Percentiles rank a stretch among this genome's conserved stretches.
Evolutionary conservation across 352 stramenopile genomes (phyloP).

Genomic region (Phytophthora sansomeana): DNA sequence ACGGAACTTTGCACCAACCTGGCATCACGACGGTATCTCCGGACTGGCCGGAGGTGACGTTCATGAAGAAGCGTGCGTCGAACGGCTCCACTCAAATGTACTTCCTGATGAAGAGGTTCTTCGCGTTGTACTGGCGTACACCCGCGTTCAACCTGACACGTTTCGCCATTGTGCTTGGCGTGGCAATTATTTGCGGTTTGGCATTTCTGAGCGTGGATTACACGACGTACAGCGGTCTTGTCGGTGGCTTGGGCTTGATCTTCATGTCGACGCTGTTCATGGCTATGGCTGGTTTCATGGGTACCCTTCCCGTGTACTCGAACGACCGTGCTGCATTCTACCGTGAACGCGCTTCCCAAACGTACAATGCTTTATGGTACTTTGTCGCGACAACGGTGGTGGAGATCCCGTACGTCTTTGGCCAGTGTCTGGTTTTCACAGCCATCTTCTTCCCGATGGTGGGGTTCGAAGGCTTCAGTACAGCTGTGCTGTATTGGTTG

Average conservation of each 20-base stretch:
- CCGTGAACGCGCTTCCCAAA: no score
- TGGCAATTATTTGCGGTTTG: no score
- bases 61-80: slow-evolving; percentile 32
- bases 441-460: slow-evolving; percentile 53
- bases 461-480: slow-evolving; percentile 42
- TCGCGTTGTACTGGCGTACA: not conserved
- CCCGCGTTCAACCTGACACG: not conserved
- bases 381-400: no score
- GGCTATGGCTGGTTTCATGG: slow-evolving; percentile 65
- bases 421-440: slow-evolving; percentile 38
- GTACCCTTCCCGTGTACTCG: slow-evolving; percentile 44
- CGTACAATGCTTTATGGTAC: no score
- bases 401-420: slow-evolving; percentile 56
- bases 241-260: slow-evolving; percentile 37
- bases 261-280: slow-evolving; percentile 80
- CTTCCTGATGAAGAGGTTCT: slow-evolving; percentile 46
- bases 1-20: slow-evolving; percentile 23
- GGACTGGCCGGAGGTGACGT: slow-evolving; percentile 32
- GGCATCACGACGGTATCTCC: slow-evolving; percentile 16
- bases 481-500: slow-evolving; percentile 29
- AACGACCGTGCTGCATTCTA: slow-evolving; percentile 59
- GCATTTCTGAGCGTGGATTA: not conserved
- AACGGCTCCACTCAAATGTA: slow-evolving; percentile 34
- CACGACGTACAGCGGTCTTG: not conserved
- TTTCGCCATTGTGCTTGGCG: not conserved